Conservation (phyloP, 805 yeast species). For the Candida insectalens region DNA sequence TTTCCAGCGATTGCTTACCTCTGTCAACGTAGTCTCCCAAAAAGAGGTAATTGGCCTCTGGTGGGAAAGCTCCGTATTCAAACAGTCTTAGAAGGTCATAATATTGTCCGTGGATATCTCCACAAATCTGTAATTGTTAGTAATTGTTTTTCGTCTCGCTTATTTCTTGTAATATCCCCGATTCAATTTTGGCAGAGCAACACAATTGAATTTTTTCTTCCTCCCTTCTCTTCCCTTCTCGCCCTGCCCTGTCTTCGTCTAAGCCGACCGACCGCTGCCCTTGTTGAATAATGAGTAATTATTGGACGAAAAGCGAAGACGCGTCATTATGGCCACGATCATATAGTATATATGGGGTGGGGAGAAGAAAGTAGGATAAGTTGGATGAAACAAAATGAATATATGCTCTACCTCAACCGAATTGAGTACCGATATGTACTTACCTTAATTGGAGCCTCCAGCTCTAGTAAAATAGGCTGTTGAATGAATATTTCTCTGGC, state of each 20-base stretch:
- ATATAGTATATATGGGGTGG: no score
- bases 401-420: no score
- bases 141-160: background rate
- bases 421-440: no score
- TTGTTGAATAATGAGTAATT: no score
- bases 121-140: conserved; percentile 46
- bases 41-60: conserved; percentile 93
- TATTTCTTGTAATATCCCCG: no score
- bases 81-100: conserved; percentile 90
- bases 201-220: background rate
- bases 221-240: no score
- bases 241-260: no score
- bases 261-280: no score
- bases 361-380: background rate
- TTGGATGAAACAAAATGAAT: no score
- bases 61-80: conserved; percentile 98
- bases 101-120: conserved; percentile 98
- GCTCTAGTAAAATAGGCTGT: conserved; percentile 90
- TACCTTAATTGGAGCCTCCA: conserved; percentile 92
- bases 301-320: no score
- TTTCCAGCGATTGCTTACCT: conserved; percentile 95
- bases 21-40: conserved; percentile 97
- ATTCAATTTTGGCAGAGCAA: background rate
- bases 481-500: conserved; percentile 97
- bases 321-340: no score